phyloP scores from a whole-genome alignment of 2,329 filamentous ascomycete species.

The Coniochaeta sp. region DNA sequence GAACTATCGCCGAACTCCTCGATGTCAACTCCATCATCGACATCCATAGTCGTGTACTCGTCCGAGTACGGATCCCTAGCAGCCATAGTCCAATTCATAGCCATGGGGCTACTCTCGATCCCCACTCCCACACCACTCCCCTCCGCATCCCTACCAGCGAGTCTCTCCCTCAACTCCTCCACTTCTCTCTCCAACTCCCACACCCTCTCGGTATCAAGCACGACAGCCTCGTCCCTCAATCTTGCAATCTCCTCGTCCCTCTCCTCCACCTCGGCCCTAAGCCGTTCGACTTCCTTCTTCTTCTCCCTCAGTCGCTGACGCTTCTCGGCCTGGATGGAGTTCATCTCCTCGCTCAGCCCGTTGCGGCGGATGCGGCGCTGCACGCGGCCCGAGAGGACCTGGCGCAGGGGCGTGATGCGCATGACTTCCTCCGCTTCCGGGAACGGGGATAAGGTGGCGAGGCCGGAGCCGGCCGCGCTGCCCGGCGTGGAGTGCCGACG shows the following conservation, averaged over 20 bases:
- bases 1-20: slow-evolving; percentile 40
- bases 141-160: slow-evolving; percentile 12
- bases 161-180: slow-evolving; percentile 21
- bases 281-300: slow-evolving; percentile 38
- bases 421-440: background rate
- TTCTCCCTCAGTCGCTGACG: slow-evolving; percentile 29
- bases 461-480: background rate
- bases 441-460: background rate
- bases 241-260: slow-evolving; percentile 48
- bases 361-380: slow-evolving; percentile 50
- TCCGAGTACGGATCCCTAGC: slow-evolving; percentile 40
- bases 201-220: slow-evolving; percentile 37
- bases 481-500: slow-evolving; percentile 39
- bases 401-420: slow-evolving; percentile 39
- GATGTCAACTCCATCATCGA: slow-evolving; percentile 28
- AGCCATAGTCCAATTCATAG: slow-evolving; percentile 44
- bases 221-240: slow-evolving; percentile 36
- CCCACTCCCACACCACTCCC: slow-evolving; percentile 10
- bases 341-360: slow-evolving; percentile 52
- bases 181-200: slow-evolving; percentile 29
- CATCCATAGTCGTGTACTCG: slow-evolving; percentile 24
- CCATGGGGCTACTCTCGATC: slow-evolving; percentile 13
- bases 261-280: slow-evolving; percentile 40
- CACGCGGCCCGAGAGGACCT: slow-evolving; percentile 49
- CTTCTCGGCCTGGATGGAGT: slow-evolving; percentile 41